Base-by-base conservation (phyloP, 495 filamentous ascomycete genomes). In the Penicillium manginii region DNA sequence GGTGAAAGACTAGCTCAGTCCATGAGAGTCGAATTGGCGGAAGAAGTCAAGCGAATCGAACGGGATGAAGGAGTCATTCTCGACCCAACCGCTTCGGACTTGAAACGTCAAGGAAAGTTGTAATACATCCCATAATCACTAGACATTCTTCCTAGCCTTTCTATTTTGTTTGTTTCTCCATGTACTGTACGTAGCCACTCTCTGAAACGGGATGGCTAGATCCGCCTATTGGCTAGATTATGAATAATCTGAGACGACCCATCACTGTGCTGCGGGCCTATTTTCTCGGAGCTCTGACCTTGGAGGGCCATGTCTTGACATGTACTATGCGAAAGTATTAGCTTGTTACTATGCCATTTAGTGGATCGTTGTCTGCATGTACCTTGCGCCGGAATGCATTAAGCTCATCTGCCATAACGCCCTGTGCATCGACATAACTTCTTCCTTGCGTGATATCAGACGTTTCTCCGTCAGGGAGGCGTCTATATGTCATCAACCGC, bases 401-500 rank as follows among this genome's bases (percentile, higher is more conserved):
- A 50, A 96, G 73, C 48, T 94, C 91, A 75, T 93, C 83, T 2
- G 89, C 91, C 0, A 75, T 84, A 50, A 66, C 60, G 49, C 79
- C 70, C 55, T 65, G 69, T 51, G 66, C 58, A 62, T 81, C 77
- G 55, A 67, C 64, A 58, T 73, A 71, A 63, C 60, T 69, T 59
- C 69, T 70, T 62, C 61, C 64, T 57, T 63, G 52, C 50, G 78
- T 59, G 52, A 73, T 55, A 72, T 73, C 64, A 63, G 78, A 70
- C 65, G 89, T 71, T 40, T 88, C 77, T 4, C 78, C 75, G 57
- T 89, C 86, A 3, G 86, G 82, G 23, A 90, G 77, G 51, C 91
- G 84, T 14, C 85, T 79, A 69, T 98, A 98, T 0, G 91, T 96
- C 48, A 98, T 87, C 22, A 98, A 78, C 50, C 89, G 83, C 51